These are phyloP conservation scores for Paramecium sonneborni DNA, from an alignment of 73 alveolate species.

Conservation along the genomic window DNA sequence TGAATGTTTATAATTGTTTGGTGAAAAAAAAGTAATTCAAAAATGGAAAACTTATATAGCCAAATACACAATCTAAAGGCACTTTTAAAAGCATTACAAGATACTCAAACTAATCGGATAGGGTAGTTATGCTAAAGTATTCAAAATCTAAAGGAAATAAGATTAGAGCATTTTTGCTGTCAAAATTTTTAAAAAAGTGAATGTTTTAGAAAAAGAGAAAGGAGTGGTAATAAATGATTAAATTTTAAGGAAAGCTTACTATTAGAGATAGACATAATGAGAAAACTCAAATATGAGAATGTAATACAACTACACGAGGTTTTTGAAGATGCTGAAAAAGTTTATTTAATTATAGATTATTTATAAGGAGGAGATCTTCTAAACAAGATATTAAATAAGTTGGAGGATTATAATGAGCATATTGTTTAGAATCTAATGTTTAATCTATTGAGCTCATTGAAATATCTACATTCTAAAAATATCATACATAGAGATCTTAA, in stretches of 20 bases:
- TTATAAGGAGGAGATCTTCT: neutral
- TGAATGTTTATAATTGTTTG: neutral
- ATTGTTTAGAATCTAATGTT: neutral
- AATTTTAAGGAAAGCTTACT: neutral
- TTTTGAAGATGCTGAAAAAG: neutral
- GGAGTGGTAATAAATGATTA: neutral
- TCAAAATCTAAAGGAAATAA: neutral
- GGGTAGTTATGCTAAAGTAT: neutral
- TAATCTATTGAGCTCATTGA: neutral
- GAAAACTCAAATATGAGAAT: constrained; percentile 22
- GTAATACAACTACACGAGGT: constrained; percentile 18
- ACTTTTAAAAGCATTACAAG: neutral
- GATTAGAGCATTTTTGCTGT: neutral
- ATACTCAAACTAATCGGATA: neutral
- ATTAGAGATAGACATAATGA: neutral
- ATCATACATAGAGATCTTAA: constrained; percentile 65
- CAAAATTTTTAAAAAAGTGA: neutral
- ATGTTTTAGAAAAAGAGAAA: neutral
- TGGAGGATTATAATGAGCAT: neutral
- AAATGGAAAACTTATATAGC: neutral
- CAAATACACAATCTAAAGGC: neutral
- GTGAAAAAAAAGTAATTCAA: neutral
- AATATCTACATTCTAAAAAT: neutral
- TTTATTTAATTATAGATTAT: neutral
- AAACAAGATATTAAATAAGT: neutral